These are phyloP conservation scores for Sphagnum fallax DNA, from an alignment of 228 moss, liverwort and hornwort species.

Conservation along the genomic window DNA sequence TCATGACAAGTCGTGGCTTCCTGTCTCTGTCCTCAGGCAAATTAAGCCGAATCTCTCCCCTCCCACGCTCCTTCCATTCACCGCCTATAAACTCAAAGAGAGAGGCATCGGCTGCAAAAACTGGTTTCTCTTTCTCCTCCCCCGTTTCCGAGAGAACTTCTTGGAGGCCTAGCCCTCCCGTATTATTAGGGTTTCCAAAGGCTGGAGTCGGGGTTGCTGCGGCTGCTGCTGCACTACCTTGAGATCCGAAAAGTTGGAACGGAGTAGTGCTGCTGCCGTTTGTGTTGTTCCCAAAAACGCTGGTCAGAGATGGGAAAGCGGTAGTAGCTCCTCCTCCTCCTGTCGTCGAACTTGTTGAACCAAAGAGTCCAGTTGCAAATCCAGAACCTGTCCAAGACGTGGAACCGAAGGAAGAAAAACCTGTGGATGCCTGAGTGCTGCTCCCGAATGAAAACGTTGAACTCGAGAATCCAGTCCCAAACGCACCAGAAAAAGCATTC, in stretches of 20 bases:
- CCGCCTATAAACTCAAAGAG: conserved; percentile 90
- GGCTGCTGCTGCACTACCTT: conserved; percentile 10
- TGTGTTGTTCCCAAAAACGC: conserved; percentile 57
- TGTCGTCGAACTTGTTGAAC: conserved; percentile 30
- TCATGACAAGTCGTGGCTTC: conserved; percentile 90
- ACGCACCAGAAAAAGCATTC: conserved; percentile 90
- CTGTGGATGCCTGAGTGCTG: conserved; percentile 9
- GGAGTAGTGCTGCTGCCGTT: conserved; percentile 41
- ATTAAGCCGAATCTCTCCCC: conserved; percentile 84
- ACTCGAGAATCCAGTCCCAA: conserved; percentile 76
- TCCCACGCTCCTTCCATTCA: conserved; percentile 97
- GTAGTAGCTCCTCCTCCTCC: conserved; percentile 18
- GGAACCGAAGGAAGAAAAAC: conserved; percentile 56
- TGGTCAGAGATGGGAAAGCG: conserved; percentile 41
- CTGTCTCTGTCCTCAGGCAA: conserved; percentile 67
- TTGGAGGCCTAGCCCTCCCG: conserved; percentile 52
- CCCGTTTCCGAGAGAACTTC: conserved; percentile 89
- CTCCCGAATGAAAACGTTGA: conserved; percentile 41
- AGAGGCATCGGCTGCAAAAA: conserved; percentile 78
- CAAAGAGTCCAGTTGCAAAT: conserved; percentile 53
- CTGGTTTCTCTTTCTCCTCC: conserved; percentile 95
- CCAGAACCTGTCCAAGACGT: conserved; percentile 36
- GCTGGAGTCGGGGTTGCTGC: conserved; percentile 25
- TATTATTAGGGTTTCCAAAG: conserved; percentile 14
- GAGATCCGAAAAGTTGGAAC: conserved; percentile 46